Base-by-base conservation (phyloP, 495 filamentous ascomycete species). In the Podospora australis region DNA sequence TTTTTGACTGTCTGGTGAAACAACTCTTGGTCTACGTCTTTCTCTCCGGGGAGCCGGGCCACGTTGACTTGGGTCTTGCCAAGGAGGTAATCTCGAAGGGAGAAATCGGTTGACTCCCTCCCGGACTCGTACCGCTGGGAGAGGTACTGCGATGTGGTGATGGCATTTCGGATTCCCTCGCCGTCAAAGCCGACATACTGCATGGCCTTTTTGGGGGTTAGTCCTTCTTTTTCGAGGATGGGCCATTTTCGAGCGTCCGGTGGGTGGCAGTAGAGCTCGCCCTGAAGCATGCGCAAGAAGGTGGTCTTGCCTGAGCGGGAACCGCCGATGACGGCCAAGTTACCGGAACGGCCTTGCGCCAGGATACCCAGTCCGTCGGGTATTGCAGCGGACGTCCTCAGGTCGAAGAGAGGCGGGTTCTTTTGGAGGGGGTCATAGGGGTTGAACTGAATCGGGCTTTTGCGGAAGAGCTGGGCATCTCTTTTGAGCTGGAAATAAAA, bases 111-210 rank as follows among this genome's bases (percentile, higher is more conserved):
- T 42, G 80, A 86, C 60, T 96, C 91, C 16, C 88, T 73, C 39
- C 81, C 67, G 46, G 85, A 89, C 71, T 98, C 92, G 67, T 98
- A 98, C n/a, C 92, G 76, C 10, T 89, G 88, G 54, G 86, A 88
- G 26, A 97, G 66, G 56, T 96, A 96, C 9, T 87, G 81, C 8
- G 88, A 89, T 4, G 54, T 57, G 6, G 64, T 62, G 17, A 67
- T 53, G 6, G 55, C 56, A 4, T 50, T 50, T n/a, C n/a, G n/a
- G 1, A 58, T 52, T 9, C 87, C 53, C n/a, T 34, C 77, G 2
- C 78, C 78, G 51, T 79, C 74, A 59, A 96, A 96, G 0, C 90
- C 90, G 38, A 95, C 84, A 63, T 90, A 88, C 51, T 83, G 81
- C 43, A 96, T 83, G 0, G 88, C 88, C 51, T 74, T 73, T 6